phyloP scores from a whole-genome alignment of 1,284 basidiomycete species.

The Ganoderma lingzhi region DNA sequence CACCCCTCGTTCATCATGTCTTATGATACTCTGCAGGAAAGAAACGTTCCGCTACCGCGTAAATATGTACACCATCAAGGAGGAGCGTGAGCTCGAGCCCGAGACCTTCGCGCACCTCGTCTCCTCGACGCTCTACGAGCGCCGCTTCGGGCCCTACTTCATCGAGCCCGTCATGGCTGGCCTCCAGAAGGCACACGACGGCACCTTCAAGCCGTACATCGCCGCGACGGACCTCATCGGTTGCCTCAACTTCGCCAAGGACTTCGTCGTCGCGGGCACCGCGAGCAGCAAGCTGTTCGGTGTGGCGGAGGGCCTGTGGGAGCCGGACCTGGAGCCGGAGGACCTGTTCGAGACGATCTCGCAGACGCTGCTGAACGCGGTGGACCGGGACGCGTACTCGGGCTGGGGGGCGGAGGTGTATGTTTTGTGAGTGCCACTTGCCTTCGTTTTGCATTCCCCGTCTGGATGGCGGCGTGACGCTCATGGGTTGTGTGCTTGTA shows the following conservation, averaged over 20 bases:
- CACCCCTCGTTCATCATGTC: neutral
- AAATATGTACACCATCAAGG: constrained; percentile 99
- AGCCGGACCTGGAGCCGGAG: constrained; percentile 95
- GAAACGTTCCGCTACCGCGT: constrained; percentile 93
- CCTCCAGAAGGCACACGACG: constrained; percentile 77
- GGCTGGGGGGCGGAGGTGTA: constrained; percentile 98
- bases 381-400: constrained; percentile 96
- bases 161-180: constrained; percentile 98
- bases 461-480: neutral
- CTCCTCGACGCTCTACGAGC: constrained; percentile 97
- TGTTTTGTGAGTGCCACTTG: constrained; percentile 80
- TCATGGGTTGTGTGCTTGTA: neutral
- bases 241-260: constrained; percentile 94
- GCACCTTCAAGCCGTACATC: constrained; percentile 91
- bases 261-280: constrained; percentile 97
- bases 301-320: constrained; percentile 98
- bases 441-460: neutral
- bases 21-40: constrained; percentile 55
- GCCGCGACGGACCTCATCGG: constrained; percentile 97
- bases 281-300: constrained; percentile 95
- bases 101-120: constrained; percentile 97
- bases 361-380: constrained; percentile 94
- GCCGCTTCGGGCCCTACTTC: constrained; percentile 97
- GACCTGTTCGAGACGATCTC: constrained; percentile 99
- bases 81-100: constrained; percentile 96